A percentile compares a stretch with the other conserved stretches of the same genome.
These are phyloP conservation scores for Spiraea crenata DNA, from an alignment of 331 rosid genomes.

Conservation along the genomic window DNA sequence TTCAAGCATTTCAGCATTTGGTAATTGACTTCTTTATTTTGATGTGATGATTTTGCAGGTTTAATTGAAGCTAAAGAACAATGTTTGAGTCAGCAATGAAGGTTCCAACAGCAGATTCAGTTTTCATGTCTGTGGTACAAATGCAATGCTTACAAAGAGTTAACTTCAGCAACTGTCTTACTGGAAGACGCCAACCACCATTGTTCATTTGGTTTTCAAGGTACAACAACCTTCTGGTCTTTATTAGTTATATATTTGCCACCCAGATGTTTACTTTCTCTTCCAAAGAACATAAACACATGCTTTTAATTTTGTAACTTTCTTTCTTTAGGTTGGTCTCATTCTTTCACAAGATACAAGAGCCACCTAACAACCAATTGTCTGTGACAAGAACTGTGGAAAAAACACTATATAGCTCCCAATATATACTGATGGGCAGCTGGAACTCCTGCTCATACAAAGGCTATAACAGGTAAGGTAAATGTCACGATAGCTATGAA, in stretches of 20 bases:
- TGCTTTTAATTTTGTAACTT: background rate
- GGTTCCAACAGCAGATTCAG: slow-evolving; percentile 83
- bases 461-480: no score
- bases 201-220: slow-evolving; percentile 81
- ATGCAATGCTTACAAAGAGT: slow-evolving; percentile 73
- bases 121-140: slow-evolving; percentile 86
- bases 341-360: no score
- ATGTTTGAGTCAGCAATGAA: slow-evolving; percentile 55
- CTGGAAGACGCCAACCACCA: slow-evolving; percentile 88
- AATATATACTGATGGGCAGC: no score
- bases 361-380: no score
- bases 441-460: no score
- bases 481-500: no score
- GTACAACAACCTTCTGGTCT: slow-evolving; percentile 26
- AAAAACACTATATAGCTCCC: no score
- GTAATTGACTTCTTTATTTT: background rate
- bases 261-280: background rate
- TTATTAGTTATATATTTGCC: background rate
- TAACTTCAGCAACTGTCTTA: slow-evolving; percentile 59
- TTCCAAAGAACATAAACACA: background rate
- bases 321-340: no score
- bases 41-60: background rate
- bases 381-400: no score
- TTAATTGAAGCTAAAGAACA: slow-evolving; percentile 2
- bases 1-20: background rate